These are phyloP conservation scores for Planoprotostelium fungivorum DNA, from an alignment of 78 protist species.

Conservation along the genomic window DNA sequence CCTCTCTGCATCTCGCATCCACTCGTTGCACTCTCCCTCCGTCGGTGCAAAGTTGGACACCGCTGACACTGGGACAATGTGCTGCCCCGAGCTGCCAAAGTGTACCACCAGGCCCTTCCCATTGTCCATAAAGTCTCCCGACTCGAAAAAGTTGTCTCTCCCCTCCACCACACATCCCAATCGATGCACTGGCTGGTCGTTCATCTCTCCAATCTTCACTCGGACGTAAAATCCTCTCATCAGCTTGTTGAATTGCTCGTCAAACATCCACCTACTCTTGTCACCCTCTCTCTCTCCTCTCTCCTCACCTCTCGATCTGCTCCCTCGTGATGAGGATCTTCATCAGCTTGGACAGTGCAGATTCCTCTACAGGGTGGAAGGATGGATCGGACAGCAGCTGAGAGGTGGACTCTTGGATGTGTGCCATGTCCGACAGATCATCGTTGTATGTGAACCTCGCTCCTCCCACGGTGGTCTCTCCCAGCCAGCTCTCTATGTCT, in stretches of 20 bases:
- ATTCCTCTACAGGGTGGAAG: not conserved
- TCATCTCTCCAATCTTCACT: not conserved
- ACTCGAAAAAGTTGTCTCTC: not conserved
- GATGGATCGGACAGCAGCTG: not conserved
- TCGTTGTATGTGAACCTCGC: not conserved
- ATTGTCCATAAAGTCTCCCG: not conserved
- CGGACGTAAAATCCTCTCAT: not conserved
- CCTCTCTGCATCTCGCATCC: not conserved
- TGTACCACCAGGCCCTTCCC: not conserved
- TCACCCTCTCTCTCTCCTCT: not conserved
- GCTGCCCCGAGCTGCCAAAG: not conserved
- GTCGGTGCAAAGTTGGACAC: not conserved
- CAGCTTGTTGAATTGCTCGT: not conserved
- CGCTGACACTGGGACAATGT: not conserved
- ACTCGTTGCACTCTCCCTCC: not conserved
- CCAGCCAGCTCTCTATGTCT: not conserved
- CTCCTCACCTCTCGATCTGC: not conserved
- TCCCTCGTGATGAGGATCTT: not conserved
- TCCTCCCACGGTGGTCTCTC: not conserved
- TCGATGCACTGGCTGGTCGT: not conserved
- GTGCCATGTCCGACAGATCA: not conserved
- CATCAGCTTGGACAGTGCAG: not conserved
- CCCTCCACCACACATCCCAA: not conserved
- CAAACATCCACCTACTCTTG: not conserved
- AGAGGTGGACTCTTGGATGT: not conserved